Base-by-base conservation (phyloP, 169 alveolate genomes). In the Eimeria necatrix region DNA sequence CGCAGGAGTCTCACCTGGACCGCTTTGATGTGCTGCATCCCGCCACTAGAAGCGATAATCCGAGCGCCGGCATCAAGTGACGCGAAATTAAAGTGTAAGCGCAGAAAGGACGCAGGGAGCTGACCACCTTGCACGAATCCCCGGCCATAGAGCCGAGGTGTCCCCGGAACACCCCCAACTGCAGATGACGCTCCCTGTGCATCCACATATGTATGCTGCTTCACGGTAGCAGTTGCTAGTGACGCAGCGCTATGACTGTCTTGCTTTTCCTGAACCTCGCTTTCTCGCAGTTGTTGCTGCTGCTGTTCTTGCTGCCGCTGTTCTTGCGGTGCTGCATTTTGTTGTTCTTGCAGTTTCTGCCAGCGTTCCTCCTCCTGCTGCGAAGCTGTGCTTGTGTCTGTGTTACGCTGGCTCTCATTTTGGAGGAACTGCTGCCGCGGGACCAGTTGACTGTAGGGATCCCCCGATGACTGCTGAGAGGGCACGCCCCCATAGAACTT, bases 11-110 rank as follows among this genome's bases (percentile, higher is more conserved):
- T 93, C 92, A 90, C 96, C 80, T 96, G 97, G 48, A 96, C 96
- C 81, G 94, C 96, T 52, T 96, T 91, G 41, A 96, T 52, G 90
- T 96, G 94, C 52, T 95, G 74, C 48, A 97, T 84, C 18, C 97
- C 96, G 51, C 93, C 89, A 51, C 98, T 95, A 48, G 96, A 96
- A 22, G 98, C 98, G 56, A 97, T 96, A 53, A 97, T 95, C 86
- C 97, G 96, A 9, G 98, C 96, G 12, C 98, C 98, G 12, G 98
- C 97, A 51, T 97, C 98, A 22, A 96, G 91, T n/a, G 98, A 97
- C 12, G 98, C 97, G 64, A 97, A 97, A 86, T 97, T 98, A 51
- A 96, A 94, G 84, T 96, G 97, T 80, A 96, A 91, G 32, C 96
- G 96, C 88, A 90, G 92, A 20, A 94, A 89, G 46, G 95, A 94